phyloP scores from a whole-genome alignment of 192 early-diverging fungal species.

The Rhizoclosmatium globosum region DNA sequence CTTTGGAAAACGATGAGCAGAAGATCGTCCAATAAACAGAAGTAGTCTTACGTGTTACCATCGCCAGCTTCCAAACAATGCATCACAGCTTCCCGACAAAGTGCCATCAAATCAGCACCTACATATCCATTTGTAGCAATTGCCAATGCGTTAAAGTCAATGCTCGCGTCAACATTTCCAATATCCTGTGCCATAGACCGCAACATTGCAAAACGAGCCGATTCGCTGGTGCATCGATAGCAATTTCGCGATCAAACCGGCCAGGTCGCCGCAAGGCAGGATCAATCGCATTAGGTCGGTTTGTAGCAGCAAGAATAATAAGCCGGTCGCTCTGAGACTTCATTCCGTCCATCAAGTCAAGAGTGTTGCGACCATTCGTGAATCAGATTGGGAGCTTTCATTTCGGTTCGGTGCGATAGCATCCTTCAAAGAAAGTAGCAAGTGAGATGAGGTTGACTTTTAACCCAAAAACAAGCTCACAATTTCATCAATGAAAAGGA shows the following conservation, averaged over 20 bases:
- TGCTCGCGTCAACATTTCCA: conserved; percentile 48
- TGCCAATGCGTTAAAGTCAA: conserved; percentile 58
- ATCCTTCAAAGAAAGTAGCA: conserved; percentile 61
- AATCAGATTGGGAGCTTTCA: conserved; percentile 68
- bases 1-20: neutral
- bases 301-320: conserved; percentile 88
- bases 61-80: conserved; percentile 20
- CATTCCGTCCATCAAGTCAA: conserved; percentile 91
- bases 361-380: conserved; percentile 88
- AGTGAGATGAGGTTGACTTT: neutral
- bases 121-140: conserved; percentile 89
- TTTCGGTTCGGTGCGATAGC: conserved; percentile 74
- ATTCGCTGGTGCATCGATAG: conserved; percentile 78
- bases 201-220: conserved; percentile 71
- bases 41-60: neutral
- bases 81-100: conserved; percentile 84
- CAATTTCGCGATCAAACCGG: conserved; percentile 86
- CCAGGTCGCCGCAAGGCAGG: conserved; percentile 84
- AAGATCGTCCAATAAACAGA: neutral
- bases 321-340: conserved; percentile 58
- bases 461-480: conserved; percentile 49
- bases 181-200: conserved; percentile 52
- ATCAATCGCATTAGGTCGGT: conserved; percentile 86
- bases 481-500: conserved; percentile 98
- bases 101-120: conserved; percentile 86